phyloP scores from a whole-genome alignment of 2,329 filamentous ascomycete genomes.

The Ascochyta koolunga region DNA sequence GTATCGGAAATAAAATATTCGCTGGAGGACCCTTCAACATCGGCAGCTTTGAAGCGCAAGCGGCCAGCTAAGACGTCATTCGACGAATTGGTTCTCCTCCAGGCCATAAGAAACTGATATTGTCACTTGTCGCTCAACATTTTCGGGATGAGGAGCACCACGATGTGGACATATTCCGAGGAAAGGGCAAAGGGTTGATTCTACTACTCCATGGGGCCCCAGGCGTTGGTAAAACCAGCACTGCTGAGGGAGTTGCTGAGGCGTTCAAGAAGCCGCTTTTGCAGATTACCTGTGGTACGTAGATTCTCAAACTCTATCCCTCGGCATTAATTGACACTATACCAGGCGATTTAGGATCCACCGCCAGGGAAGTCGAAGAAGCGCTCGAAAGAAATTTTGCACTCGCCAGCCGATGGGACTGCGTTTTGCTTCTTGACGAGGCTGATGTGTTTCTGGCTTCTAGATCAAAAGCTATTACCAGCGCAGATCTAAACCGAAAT shows the following conservation, averaged over 20 bases:
- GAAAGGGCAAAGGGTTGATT: slow-evolving; percentile 28
- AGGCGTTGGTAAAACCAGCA: slow-evolving; percentile 34
- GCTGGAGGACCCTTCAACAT: too few species aligned
- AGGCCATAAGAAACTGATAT: too few species aligned
- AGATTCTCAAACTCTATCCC: too few species aligned
- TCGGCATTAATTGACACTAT: too few species aligned
- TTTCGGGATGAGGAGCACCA: too few species aligned
- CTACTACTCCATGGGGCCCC: slow-evolving; percentile 31
- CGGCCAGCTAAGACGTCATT: too few species aligned
- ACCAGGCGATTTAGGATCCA: too few species aligned
- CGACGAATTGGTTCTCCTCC: too few species aligned
- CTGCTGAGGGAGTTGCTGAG: slow-evolving; percentile 26
- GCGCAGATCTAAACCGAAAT: slow-evolving; percentile 37
- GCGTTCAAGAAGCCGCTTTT: slow-evolving; percentile 23
- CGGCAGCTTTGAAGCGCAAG: too few species aligned
- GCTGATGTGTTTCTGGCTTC: slow-evolving; percentile 48
- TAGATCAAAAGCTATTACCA: slow-evolving; percentile 9
- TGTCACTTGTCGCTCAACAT: too few species aligned
- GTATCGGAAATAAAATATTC: too few species aligned
- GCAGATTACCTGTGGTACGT: slow-evolving; percentile 11
- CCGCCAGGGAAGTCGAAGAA: slow-evolving; percentile 10
- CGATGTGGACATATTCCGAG: too few species aligned
- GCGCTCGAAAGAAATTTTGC: slow-evolving; percentile 22
- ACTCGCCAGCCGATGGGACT: slow-evolving; percentile 21
- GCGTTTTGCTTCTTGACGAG: slow-evolving; percentile 42